Base-by-base conservation (phyloP, 306 rosid genomes). In the Castanea crenata region DNA sequence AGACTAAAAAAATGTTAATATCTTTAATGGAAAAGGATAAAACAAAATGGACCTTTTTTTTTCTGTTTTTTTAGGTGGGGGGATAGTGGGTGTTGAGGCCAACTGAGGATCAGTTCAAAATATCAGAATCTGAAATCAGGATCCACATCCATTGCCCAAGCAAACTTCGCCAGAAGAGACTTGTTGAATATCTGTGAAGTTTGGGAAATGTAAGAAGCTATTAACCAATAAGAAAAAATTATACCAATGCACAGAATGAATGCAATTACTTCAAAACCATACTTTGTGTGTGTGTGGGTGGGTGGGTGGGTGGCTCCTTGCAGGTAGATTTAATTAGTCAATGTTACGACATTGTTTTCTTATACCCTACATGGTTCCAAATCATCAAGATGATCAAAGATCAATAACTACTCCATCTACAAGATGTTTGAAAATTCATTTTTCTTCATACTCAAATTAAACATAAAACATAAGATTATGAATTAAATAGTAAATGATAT, bases 81-180 rank as follows among this genome's bases (percentile, higher is more conserved):
- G 54, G 5, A 49, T 1, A 11, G 4, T 16, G 54, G 16, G 1
- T 49, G 54, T 41, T 41, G 46, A 20, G 55, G 55, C 34, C 83
- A 76, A 55, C 73, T 56, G 78, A 75, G 81, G 86, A 63, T 49
- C 49, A 65, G 29, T 65, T 59, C 44, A 54, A 69, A 62, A 69
- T 79, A 77, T 94, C 91, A 95, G 93, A 95, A 95, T 91, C 97
- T 92, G 88, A 92, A 95, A 63, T 88, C 98, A 3, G 97, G 98
- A 78, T 92, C 97, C 62, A 95, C 99, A 56, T 90, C 96, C 99
- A 95, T 95, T 76, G 99, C 86, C 99, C 99, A 95, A 63, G 87
- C 72, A 82, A 95, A 95, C 75, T 95, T 95, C 12, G 94, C 97
- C 82, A 95, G 86, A 79, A 90, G 92, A 78, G 98, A 87, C 82